phyloP scores from a whole-genome alignment of 345 rosid species.

The Citrus medica region DNA sequence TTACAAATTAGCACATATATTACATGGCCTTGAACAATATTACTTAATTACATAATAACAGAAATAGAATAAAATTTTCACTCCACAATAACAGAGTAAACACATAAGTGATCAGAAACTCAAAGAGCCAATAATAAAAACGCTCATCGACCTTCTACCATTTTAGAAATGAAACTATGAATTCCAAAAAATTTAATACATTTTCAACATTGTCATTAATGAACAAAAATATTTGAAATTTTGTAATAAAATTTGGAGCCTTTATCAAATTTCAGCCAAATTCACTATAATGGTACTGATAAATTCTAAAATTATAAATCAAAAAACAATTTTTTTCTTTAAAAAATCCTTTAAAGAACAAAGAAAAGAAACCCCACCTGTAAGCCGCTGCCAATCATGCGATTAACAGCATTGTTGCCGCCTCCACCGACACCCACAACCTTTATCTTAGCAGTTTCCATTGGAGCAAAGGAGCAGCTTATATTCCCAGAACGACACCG shows the following conservation, averaged over 20 bases:
- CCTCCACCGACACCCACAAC: slow-evolving; percentile 98
- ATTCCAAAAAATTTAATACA: background rate
- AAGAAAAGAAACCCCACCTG: slow-evolving; percentile 43
- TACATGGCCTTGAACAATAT: background rate
- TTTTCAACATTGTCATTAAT: background rate
- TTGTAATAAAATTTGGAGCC: background rate
- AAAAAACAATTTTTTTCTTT: background rate
- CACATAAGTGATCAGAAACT: background rate
- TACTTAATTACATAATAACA: background rate
- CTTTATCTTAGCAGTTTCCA: slow-evolving; percentile 90
- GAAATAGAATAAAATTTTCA: background rate
- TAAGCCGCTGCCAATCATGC: slow-evolving; percentile 94
- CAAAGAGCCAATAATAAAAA: background rate
- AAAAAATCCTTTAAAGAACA: background rate
- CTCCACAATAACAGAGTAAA: background rate
- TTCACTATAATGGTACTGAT: background rate
- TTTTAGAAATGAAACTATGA: too few relatives aligned
- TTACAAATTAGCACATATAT: background rate
- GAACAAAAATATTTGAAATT: background rate
- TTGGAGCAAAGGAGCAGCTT: slow-evolving; percentile 60
- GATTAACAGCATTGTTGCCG: slow-evolving; percentile 98
- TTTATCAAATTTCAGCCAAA: background rate
- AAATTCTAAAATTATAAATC: background rate
- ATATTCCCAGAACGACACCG: slow-evolving; percentile 33
- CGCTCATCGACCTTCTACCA: background rate